Evolutionary conservation across 306 rosid genomes (phyloP), one percentile per base, ranked within the genome.

Genomic region (Arachis hypogaea): DNA sequence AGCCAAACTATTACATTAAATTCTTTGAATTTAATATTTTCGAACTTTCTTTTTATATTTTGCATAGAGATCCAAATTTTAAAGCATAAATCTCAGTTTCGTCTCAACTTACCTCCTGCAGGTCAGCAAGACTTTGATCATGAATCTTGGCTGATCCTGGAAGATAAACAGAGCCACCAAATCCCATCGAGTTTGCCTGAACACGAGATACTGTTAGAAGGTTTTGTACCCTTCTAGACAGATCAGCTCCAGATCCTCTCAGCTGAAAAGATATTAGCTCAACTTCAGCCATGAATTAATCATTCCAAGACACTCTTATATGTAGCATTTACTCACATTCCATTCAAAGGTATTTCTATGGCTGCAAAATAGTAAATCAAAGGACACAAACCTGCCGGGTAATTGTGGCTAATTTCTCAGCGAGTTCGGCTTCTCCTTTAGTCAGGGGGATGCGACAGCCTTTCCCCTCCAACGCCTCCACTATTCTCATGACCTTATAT

Each of bases 381-480:
- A 43, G 9, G 46, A 43, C 46, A 43, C 46, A 5, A 61, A 95
- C 99, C 96, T 90, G 99, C 84, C 98, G 84, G 33, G 91, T 90
- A 82, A 90, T 72, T 66, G 93, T 86, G 66, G 93, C 96, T 67
- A 95, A 88, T 83, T 90, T 95, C 85, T 90, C 99, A 3, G 93
- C 99, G 30, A 89, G 77, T 71, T 92, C 96, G 73, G 78, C 97
- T 87, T 94, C 99, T 81, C 97, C 97, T 85, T 88, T 92, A 70
- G 89, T 90, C 66, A 94, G 68, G 59, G 99, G 98, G 74, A 94
- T 79, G 22, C 96, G 92, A 80, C 85, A 95, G 74, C 96, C 97
- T 88, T 95, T 92, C 57, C 89, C 93, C 72, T 95, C 98, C 69
- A 94, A 74, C 5, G 99, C 96, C 75, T 92, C 99, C 80, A 95